Conservation (phyloP, 768 basidiomycete species). For the Tephrocybe rancida region DNA sequence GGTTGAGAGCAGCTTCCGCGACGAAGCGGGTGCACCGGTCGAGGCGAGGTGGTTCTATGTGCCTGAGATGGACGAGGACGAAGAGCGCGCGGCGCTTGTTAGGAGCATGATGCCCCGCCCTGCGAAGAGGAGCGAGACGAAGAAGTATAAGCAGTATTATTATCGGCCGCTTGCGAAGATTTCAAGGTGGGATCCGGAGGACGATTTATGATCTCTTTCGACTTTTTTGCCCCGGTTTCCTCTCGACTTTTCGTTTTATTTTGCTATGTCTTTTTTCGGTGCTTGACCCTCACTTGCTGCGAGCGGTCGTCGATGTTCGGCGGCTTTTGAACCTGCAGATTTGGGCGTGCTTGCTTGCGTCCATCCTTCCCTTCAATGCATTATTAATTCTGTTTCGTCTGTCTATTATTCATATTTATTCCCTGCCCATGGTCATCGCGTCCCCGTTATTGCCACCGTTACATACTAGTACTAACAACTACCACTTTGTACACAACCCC, state of each 20-base stretch:
- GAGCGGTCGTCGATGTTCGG: too few species aligned
- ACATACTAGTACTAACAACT: too few species aligned
- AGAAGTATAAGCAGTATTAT: constrained; percentile 87
- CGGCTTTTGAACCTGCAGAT: too few species aligned
- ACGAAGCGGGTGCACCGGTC: constrained; percentile 49
- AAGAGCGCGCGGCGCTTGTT: constrained; percentile 68
- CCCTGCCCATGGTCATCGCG: too few species aligned
- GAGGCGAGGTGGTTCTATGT: constrained; percentile 80
- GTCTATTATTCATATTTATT: too few species aligned
- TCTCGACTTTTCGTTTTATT: background rate
- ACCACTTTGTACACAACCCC: too few species aligned
- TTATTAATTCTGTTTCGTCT: too few species aligned
- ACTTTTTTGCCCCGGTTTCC: background rate
- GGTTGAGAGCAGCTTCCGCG: constrained; percentile 67
- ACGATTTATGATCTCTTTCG: constrained; percentile 44
- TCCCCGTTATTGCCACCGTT: too few species aligned
- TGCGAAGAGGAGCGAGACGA: constrained; percentile 75
- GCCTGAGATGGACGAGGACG: constrained; percentile 69
- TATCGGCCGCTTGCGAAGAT: constrained; percentile 75
- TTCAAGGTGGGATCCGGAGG: constrained; percentile 74
- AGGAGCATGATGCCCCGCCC: constrained; percentile 75
- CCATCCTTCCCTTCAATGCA: too few species aligned
- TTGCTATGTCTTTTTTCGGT: too few species aligned
- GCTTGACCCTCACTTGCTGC: too few species aligned
- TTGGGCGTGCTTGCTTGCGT: too few species aligned